Evolutionary conservation across 495 filamentous ascomycete species (phyloP).

Genomic region (Penicillium bialowiezense): DNA sequence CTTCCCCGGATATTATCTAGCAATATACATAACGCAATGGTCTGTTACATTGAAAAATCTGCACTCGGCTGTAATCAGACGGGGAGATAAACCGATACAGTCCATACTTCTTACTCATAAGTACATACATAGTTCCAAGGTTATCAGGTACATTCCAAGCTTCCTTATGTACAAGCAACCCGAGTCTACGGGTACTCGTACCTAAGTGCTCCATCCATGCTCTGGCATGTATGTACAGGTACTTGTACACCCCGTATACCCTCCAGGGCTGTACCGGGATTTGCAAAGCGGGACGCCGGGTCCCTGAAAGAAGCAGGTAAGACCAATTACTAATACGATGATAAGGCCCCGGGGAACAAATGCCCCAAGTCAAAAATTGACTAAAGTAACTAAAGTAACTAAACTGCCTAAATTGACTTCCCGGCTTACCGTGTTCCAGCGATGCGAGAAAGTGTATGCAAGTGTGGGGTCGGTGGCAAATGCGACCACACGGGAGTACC

Average conservation of each 20-base stretch:
- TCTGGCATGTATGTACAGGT: not conserved
- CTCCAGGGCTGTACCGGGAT: not conserved
- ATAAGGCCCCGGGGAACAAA: no score
- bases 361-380: no score
- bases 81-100: no score
- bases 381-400: no score
- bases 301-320: constrained; percentile 1
- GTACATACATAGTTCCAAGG: no score
- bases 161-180: no score
- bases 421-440: constrained; percentile 1
- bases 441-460: not conserved
- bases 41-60: constrained; percentile 1
- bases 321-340: constrained; percentile 1
- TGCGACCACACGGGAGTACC: constrained; percentile 8
- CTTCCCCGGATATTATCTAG: constrained; percentile 3
- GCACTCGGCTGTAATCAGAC: no score
- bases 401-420: constrained; percentile 7
- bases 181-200: no score
- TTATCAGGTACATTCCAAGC: no score
- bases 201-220: no score
- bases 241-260: not conserved
- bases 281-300: not conserved
- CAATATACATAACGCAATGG: not conserved
- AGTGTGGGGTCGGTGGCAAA: constrained; percentile 8
- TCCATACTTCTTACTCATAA: no score